Evolutionary conservation across 768 basidiomycete species (phyloP).

Genomic region (Sarcodon aspratus): DNA sequence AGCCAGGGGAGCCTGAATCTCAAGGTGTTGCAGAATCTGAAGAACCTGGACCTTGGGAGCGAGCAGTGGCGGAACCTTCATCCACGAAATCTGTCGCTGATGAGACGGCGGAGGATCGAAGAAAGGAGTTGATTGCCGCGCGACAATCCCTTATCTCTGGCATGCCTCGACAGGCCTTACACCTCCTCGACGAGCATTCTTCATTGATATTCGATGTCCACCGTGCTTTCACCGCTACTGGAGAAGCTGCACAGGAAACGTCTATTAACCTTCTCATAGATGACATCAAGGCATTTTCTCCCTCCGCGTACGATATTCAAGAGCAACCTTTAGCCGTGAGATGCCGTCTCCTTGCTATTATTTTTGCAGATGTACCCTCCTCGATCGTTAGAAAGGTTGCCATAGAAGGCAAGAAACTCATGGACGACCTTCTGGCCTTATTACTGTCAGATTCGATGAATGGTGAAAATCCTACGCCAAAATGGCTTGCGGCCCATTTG

Average conservation of each 20-base stretch:
- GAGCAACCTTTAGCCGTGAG: slow-evolving; percentile 75
- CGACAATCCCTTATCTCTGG: slow-evolving; percentile 55
- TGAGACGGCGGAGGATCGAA: slow-evolving; percentile 45
- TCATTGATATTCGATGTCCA: slow-evolving; percentile 85
- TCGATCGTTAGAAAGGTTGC: slow-evolving; percentile 31
- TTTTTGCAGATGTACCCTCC: slow-evolving; percentile 64
- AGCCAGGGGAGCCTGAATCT: slow-evolving; percentile 4
- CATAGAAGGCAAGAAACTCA: slow-evolving; percentile 42
- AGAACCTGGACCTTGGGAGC: slow-evolving; percentile 17
- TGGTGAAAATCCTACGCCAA: slow-evolving; percentile 45
- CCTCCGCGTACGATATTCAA: slow-evolving; percentile 51
- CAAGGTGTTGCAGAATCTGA: slow-evolving; percentile 5
- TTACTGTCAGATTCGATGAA: slow-evolving; percentile 45
- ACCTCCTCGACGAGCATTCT: slow-evolving; percentile 77
- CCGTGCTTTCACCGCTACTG: slow-evolving; percentile 63
- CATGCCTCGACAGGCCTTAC: slow-evolving; percentile 60
- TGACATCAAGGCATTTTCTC: slow-evolving; percentile 61
- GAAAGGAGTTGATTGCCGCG: slow-evolving; percentile 48
- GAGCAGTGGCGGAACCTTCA: slow-evolving; percentile 4
- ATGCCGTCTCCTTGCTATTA: slow-evolving; percentile 76
- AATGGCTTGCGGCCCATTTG: slow-evolving; percentile 82
- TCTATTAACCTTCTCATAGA: slow-evolving; percentile 67
- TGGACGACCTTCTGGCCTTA: slow-evolving; percentile 59
- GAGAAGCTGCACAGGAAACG: slow-evolving; percentile 44
- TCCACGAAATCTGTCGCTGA: slow-evolving; percentile 5